These are phyloP conservation scores for Groenewaldozyma auringiensis DNA, from an alignment of 1,139 yeast species.

Conservation along the genomic window DNA sequence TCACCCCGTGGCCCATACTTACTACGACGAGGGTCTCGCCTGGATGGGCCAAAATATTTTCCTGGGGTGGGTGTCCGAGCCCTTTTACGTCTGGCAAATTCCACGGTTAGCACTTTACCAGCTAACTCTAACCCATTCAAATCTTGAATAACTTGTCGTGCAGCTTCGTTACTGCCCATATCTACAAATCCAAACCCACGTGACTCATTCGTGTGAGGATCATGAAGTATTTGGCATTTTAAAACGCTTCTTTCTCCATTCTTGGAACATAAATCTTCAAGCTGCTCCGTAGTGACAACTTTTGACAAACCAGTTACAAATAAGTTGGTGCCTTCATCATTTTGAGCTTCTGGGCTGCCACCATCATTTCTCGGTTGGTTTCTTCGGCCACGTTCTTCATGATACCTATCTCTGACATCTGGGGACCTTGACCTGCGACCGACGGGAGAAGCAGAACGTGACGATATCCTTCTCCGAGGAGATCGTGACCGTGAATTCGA, in stretches of 20 bases:
- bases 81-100: slow-evolving; percentile 33
- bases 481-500: slow-evolving; percentile 1
- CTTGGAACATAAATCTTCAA: slow-evolving; percentile 29
- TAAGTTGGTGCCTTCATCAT: slow-evolving; percentile 33
- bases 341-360: slow-evolving; percentile 15
- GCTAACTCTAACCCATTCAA: slow-evolving; percentile 28
- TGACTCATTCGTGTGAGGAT: slow-evolving; percentile 34
- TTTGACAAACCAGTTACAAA: slow-evolving; percentile 34
- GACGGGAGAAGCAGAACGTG: not conserved
- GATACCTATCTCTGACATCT: not conserved
- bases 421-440: not conserved
- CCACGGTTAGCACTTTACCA: slow-evolving; percentile 30
- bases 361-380: not conserved
- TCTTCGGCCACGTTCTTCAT: too few species aligned
- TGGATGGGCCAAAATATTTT: slow-evolving; percentile 35
- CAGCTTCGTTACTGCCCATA: slow-evolving; percentile 28
- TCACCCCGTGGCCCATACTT: slow-evolving; percentile 18
- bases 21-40: slow-evolving; percentile 14
- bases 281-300: slow-evolving; percentile 28
- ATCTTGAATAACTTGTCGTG: slow-evolving; percentile 30
- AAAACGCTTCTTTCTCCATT: slow-evolving; percentile 27
- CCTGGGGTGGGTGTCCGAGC: slow-evolving; percentile 39
- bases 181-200: slow-evolving; percentile 36
- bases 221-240: slow-evolving; percentile 32
- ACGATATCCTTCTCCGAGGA: not conserved